Evolutionary conservation across 805 yeast genomes (phyloP), one percentile per base, ranked within the genome.

Genomic region (Lipomyces yamanashiensis): DNA sequence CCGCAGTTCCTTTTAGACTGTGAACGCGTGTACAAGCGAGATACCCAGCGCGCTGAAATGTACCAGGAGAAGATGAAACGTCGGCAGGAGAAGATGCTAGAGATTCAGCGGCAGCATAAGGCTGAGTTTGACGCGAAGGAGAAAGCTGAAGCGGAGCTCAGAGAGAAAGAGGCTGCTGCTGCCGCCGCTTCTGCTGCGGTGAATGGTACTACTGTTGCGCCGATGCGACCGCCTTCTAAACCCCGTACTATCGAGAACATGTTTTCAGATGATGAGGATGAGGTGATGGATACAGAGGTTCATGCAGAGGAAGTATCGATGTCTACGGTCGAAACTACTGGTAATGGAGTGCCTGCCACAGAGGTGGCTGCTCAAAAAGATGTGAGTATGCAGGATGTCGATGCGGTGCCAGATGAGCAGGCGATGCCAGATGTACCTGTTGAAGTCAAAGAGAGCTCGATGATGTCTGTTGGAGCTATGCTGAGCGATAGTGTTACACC

Each of bases 1-100:
- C 87, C 93, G 0, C 89, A 85, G 43, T 87, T 95, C 61, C 73
- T 88, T 28, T 82, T 83, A 49, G 90, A 91, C 50, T 95, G 98
- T 78, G 87, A 84, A 67, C 88, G 85, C 19, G 79, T 92, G 72
- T 82, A 87, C 63, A 79, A 78, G 55, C 81, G 97, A 66, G 96
- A 90, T 71, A 73, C 81, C 84, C 68, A 76, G 76, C 17, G 78
- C 79, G 64, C 80, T 74, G 72, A 76, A 70, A 76, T 58, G 23
- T 62, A 59, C 40, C 28, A 50, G n/a, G 79, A 59, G 77, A 77
- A 72, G 69, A 70, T 59, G 68, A 70, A 64, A 66, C 76, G 54
- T 65, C 71, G 61, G 66, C 66, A 44, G 36, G 74, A 61, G 71
- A 72, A 62, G 66, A 64, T 54, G 47, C 57, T 41, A 17, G 60